These are phyloP conservation scores for Microdochium bolleyi DNA, from an alignment of 2,329 filamentous ascomycete genomes.

Conservation along the genomic window DNA sequence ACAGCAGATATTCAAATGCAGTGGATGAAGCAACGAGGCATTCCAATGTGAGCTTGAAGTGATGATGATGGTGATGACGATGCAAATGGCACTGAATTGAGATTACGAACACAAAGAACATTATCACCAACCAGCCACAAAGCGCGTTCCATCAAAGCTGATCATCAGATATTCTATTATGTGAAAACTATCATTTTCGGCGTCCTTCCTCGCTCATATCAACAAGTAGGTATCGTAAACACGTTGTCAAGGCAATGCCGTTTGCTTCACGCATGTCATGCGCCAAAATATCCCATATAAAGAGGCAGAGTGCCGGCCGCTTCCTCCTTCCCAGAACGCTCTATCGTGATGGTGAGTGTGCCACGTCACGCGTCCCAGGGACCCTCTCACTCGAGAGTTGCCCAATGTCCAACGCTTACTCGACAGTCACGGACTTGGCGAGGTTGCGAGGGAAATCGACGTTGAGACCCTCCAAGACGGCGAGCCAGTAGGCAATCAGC, in stretches of 20 bases:
- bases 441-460: slow-evolving; percentile 98
- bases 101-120: too few species aligned
- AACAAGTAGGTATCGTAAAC: not conserved
- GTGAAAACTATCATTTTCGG: not conserved
- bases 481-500: slow-evolving; percentile 98
- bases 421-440: slow-evolving; percentile 97
- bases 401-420: slow-evolving; percentile 49
- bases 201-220: not conserved
- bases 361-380: not conserved
- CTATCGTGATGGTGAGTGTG: not conserved
- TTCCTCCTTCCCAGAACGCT: not conserved
- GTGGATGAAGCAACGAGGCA: too few species aligned
- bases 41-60: too few species aligned
- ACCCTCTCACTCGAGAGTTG: not conserved
- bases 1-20: too few species aligned
- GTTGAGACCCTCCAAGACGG: slow-evolving; percentile 90
- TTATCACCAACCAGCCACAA: too few species aligned
- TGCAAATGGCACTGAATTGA: too few species aligned
- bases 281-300: not conserved
- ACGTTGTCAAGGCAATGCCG: not conserved
- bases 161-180: not conserved
- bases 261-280: not conserved
- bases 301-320: not conserved
- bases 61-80: too few species aligned
- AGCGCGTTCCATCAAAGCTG: not conserved